phyloP scores from a whole-genome alignment of 2,329 filamentous ascomycete species.

The Mycogone perniciosa region DNA sequence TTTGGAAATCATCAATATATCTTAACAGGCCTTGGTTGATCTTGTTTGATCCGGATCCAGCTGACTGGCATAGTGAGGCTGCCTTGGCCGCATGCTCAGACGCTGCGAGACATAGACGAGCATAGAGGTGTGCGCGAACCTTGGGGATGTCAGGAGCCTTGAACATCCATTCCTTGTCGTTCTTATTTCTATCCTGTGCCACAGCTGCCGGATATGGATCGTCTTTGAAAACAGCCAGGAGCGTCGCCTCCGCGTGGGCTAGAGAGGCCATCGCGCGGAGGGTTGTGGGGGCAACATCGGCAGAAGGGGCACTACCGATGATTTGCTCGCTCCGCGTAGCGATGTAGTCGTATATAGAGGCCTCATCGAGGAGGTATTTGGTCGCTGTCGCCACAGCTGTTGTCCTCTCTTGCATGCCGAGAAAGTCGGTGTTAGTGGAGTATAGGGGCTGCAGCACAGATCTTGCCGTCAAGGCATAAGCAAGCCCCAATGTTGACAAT shows the following conservation, averaged over 20 bases:
- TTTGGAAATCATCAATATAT: constrained; percentile 70
- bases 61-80: constrained; percentile 41
- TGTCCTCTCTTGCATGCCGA: constrained; percentile 59
- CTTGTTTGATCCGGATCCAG: constrained; percentile 35
- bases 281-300: constrained; percentile 48
- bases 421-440: constrained; percentile 53
- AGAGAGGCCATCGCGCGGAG: constrained; percentile 56
- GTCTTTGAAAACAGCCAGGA: constrained; percentile 86
- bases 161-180: constrained; percentile 95
- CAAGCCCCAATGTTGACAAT: constrained; percentile 69
- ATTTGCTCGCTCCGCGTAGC: constrained; percentile 47
- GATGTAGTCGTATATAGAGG: constrained; percentile 70
- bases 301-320: constrained; percentile 36
- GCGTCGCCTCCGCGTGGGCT: constrained; percentile 78
- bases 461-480: constrained; percentile 66
- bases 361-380: constrained; percentile 69
- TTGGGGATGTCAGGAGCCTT: constrained; percentile 81
- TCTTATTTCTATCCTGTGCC: constrained; percentile 72
- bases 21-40: constrained; percentile 60
- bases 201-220: constrained; percentile 85
- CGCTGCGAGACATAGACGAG: constrained; percentile 78
- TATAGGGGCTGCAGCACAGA: constrained; percentile 68
- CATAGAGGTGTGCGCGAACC: constrained; percentile 82
- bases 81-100: constrained; percentile 81
- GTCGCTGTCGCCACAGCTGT: constrained; percentile 67